Conservation (phyloP, 179 eudicot genomes). For the Silene noctiflora region DNA sequence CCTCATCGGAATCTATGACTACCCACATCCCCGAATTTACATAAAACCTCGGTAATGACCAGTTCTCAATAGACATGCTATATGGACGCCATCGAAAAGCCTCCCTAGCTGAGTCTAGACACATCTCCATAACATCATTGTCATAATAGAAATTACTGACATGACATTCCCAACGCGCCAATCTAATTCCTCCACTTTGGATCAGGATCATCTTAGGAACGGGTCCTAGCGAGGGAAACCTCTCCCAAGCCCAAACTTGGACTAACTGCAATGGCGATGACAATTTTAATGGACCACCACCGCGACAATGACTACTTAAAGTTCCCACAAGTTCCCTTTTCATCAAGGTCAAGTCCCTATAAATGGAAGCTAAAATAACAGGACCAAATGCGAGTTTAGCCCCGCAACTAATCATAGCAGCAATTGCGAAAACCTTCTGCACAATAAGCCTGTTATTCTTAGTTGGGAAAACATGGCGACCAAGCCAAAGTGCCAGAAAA, state of each 20-base stretch:
- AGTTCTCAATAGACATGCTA: not conserved
- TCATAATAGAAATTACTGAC: no score
- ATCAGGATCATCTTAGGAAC: not conserved
- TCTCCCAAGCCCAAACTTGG: conserved; percentile 46
- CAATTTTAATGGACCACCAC: not conserved
- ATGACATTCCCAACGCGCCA: conserved; percentile 4
- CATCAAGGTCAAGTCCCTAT: conserved; percentile 32
- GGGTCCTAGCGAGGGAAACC: conserved; percentile 31
- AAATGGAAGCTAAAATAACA: conserved; percentile 34
- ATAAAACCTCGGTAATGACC: conserved; percentile 12
- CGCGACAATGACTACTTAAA: not conserved
- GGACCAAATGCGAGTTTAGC: conserved; percentile 34
- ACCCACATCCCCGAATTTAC: conserved; percentile 3
- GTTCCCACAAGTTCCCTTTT: conserved; percentile 2
- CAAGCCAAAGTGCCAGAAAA: no score
- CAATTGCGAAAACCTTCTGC: conserved; percentile 25
- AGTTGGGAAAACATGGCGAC: conserved; percentile 35
- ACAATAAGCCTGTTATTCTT: not conserved
- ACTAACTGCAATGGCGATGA: conserved; percentile 26
- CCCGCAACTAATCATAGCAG: conserved; percentile 38
- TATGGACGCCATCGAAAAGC: conserved; percentile 4
- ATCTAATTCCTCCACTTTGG: not conserved
- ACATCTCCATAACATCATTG: not conserved
- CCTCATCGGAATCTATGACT: not conserved
- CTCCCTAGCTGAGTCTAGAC: not conserved